These are phyloP conservation scores for Westerdykella aurantiaca DNA, from an alignment of 2,329 filamentous ascomycete species.

Conservation along the genomic window DNA sequence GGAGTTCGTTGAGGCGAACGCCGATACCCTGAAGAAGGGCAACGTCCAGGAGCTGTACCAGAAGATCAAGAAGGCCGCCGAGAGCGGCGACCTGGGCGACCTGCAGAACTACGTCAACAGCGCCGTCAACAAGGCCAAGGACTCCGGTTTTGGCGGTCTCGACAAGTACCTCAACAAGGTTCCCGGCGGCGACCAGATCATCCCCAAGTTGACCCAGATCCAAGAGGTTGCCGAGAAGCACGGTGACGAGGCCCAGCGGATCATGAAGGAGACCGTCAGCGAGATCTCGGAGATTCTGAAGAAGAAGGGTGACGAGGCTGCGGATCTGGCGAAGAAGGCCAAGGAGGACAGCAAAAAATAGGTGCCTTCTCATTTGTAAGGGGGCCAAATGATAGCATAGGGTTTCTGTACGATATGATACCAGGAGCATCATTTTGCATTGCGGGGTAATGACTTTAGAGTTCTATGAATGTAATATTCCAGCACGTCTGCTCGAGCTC, in stretches of 20 bases:
- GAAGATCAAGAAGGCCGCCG: slow-evolving; percentile 55
- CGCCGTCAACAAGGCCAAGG: slow-evolving; percentile 55
- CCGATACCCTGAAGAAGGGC: slow-evolving; percentile 60
- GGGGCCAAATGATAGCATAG: no score
- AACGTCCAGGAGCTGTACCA: slow-evolving; percentile 60
- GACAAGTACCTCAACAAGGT: slow-evolving; percentile 62
- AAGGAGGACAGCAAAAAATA: slow-evolving; percentile 35
- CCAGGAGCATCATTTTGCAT: no score
- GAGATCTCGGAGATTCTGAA: slow-evolving; percentile 33
- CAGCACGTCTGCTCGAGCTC: no score
- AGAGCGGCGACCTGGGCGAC: slow-evolving; percentile 55
- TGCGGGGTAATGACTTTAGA: no score
- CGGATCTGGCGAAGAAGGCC: slow-evolving; percentile 28
- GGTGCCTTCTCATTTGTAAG: not conserved
- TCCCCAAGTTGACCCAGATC: slow-evolving; percentile 61
- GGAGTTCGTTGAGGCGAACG: slow-evolving; percentile 65
- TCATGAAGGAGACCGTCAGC: slow-evolving; percentile 55
- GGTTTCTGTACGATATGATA: no score
- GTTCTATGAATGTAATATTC: no score
- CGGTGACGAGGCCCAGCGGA: slow-evolving; percentile 62
- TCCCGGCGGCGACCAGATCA: slow-evolving; percentile 58
- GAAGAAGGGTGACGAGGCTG: slow-evolving; percentile 31
- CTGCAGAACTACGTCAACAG: slow-evolving; percentile 58
- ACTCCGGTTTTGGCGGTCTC: slow-evolving; percentile 45
- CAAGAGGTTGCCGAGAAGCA: slow-evolving; percentile 62